A percentile compares a stretch with the other conserved stretches of the same genome.
Conservation (phyloP, 805 yeast species). For the Saturnispora serradocipensis region DNA sequence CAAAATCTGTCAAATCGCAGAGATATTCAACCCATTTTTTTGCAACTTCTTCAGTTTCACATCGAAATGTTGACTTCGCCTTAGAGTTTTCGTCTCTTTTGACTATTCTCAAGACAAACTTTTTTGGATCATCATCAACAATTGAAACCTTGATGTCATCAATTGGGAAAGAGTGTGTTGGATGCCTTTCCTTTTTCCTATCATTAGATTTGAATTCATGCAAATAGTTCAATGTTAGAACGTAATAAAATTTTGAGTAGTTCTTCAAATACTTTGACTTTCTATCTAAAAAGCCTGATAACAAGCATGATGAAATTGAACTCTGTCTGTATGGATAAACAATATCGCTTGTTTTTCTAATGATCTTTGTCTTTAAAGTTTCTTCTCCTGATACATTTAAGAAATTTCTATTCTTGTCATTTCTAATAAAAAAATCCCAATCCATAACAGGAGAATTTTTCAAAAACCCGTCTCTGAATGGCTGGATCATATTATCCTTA, state of each 20-base stretch:
- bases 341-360: constrained; percentile 41
- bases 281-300: constrained; percentile 52
- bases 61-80: constrained; percentile 31
- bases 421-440: constrained; percentile 58
- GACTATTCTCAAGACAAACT: constrained; percentile 32
- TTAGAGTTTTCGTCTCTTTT: constrained; percentile 20
- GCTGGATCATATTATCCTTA: constrained; percentile 44
- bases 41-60: constrained; percentile 36
- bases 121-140: constrained; percentile 27
- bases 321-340: constrained; percentile 46
- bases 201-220: constrained; percentile 58
- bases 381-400: constrained; percentile 29
- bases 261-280: constrained; percentile 54
- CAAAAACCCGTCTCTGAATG: constrained; percentile 41
- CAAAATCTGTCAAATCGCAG: constrained; percentile 40
- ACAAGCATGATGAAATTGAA: constrained; percentile 41
- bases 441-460: constrained; percentile 53
- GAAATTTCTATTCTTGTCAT: constrained; percentile 34
- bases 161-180: constrained; percentile 33
- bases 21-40: constrained; percentile 49
- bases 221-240: constrained; percentile 54
- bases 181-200: constrained; percentile 44
- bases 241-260: constrained; percentile 55
- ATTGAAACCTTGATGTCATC: constrained; percentile 27
- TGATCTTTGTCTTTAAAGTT: constrained; percentile 27